phyloP scores from a whole-genome alignment of 371 early-diverging fungal species.

The Vairimorpha necatrix region DNA sequence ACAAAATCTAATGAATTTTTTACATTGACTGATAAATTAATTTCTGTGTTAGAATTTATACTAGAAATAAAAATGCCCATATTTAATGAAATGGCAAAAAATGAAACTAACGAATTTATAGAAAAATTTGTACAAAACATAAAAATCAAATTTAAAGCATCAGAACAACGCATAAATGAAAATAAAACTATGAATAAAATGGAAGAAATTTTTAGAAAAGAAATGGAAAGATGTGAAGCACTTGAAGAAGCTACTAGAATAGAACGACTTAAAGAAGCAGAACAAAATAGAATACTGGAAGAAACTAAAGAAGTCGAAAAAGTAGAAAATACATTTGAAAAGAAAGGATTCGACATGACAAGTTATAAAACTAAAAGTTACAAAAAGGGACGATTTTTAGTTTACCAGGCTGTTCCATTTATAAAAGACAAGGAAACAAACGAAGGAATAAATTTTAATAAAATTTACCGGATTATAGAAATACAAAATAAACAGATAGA shows the following conservation, averaged over 20 bases:
- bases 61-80: neutral
- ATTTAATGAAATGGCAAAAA: neutral
- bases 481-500: constrained; percentile 27
- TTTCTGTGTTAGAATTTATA: neutral
- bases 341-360: constrained; percentile 2
- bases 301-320: neutral
- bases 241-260: too few species aligned
- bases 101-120: neutral
- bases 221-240: neutral
- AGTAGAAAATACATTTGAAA: neutral
- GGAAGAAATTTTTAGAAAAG: neutral
- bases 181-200: neutral
- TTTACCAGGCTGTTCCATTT: constrained; percentile 26
- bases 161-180: neutral
- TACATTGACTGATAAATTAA: neutral
- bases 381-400: constrained; percentile 28
- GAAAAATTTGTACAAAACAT: neutral
- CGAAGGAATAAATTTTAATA: neutral
- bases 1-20: neutral
- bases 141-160: neutral
- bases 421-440: constrained; percentile 2
- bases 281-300: neutral
- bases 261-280: neutral
- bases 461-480: constrained; percentile 13
- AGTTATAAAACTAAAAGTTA: constrained; percentile 24